Evolutionary conservation across 2,329 filamentous ascomycete genomes (phyloP), one percentile per base, ranked within the genome.

Genomic region (Trichocomaceae sp.): DNA sequence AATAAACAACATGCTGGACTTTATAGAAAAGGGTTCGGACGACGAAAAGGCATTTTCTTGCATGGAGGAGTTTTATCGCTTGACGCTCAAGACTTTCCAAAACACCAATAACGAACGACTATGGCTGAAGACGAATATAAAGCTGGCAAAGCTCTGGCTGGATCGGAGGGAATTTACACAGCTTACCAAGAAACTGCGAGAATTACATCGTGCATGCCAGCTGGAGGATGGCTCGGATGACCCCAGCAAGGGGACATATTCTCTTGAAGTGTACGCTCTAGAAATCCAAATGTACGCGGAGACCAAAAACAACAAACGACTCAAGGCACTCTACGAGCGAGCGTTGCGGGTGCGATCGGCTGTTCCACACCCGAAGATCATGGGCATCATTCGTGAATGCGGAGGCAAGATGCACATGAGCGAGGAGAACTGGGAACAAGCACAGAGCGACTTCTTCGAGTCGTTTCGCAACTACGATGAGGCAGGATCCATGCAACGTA

Each of bases 331-430:
- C 15, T 99, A 97, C 72, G 87, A 96, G 70, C 86, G 88, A 58
- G 93, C 93, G 5, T 81, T 99, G 49, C 87, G 87, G 61, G 92
- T 99, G 53, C 86, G 90, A 59, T 97, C 93, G n/a, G 93, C 93
- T 0, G 93, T 99, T 12, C 92, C 93, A 39, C 93, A 99, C 74
- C 93, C 93, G 57, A 95, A 96, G 75, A 96, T 99, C 70, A 96
- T 97, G 90, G 93, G 93, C 50, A 92, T 99, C 70, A 99, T 99
- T 68, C 87, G 92, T 53, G 93, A 99, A 75, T 99, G 93, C 69
- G 93, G 93, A 65, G 93, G 93, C 64, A 99, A 99, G 79, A 99
- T 99, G 93, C 91, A 97, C 76, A 97, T 99, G 93, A 93, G 88
- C 71, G 93, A 99, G 78, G 93, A 97, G 76, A 97, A 97, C 70